Percentiles rank a stretch among this genome's conserved stretches.
These are phyloP conservation scores for Oryza brachyantha DNA, from an alignment of 176 grass and related monocot genomes.

Conservation along the genomic window DNA sequence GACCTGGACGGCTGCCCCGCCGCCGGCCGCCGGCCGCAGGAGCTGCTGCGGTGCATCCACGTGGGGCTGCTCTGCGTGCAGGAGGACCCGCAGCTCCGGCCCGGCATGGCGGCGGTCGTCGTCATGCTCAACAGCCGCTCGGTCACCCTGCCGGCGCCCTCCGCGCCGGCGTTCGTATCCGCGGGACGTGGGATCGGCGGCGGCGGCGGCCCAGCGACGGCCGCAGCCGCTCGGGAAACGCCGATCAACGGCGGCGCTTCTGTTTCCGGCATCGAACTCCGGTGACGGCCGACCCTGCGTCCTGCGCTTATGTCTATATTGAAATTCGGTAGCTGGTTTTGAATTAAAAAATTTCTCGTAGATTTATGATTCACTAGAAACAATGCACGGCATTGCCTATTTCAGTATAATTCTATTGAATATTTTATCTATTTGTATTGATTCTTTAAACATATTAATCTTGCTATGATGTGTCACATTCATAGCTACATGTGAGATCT, in stretches of 20 bases:
- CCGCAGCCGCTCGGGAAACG: neutral
- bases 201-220: neutral
- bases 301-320: too few relatives aligned
- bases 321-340: too few relatives aligned
- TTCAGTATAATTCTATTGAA: too few relatives aligned
- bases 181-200: neutral
- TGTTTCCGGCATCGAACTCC: conserved; percentile 28
- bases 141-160: conserved; percentile 34
- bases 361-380: too few relatives aligned
- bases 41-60: conserved; percentile 45
- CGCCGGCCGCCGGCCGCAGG: neutral
- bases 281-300: too few relatives aligned
- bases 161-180: conserved; percentile 18
- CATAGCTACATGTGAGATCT: too few relatives aligned
- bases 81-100: conserved; percentile 34
- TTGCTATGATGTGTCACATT: too few relatives aligned
- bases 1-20: conserved; percentile 15
- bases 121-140: conserved; percentile 52
- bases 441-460: too few relatives aligned
- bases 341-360: too few relatives aligned
- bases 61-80: conserved; percentile 49
- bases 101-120: conserved; percentile 40
- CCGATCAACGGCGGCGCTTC: conserved; percentile 20
- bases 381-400: too few relatives aligned
- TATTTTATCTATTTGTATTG: too few relatives aligned